Evolutionary conservation across 2,329 filamentous ascomycete species (phyloP).

Genomic region (Orbilia blumenaviensis): DNA sequence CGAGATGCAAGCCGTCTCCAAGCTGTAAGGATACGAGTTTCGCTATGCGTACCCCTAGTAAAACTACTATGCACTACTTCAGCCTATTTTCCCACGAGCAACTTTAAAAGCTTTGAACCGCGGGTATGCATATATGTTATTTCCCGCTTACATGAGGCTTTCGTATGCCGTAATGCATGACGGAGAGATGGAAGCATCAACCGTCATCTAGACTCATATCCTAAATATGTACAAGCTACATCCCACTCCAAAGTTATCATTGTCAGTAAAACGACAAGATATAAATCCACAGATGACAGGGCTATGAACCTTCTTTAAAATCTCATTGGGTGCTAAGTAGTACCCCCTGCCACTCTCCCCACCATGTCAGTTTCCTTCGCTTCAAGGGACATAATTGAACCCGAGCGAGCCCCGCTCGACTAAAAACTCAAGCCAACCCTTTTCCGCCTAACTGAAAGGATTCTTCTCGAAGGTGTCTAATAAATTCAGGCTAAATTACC

Average conservation of each 20-base stretch:
- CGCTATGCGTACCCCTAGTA: background rate
- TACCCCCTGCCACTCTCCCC: background rate
- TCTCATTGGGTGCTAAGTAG: slow-evolving; percentile 9
- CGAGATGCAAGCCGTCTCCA: background rate
- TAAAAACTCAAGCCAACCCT: background rate
- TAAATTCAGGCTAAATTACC: slow-evolving; percentile 20
- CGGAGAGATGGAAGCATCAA: background rate
- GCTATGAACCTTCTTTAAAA: background rate
- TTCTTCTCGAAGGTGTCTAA: slow-evolving; percentile 4
- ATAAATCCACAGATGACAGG: slow-evolving; percentile 2
- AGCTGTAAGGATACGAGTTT: background rate
- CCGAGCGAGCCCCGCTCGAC: slow-evolving; percentile 17
- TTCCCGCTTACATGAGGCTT: background rate
- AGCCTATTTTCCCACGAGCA: slow-evolving; percentile 13
- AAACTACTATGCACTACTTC: background rate
- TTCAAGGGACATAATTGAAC: slow-evolving; percentile 9
- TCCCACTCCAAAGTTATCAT: background rate
- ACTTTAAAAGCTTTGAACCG: slow-evolving; percentile 15
- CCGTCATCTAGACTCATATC: background rate
- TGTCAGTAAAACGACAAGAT: background rate
- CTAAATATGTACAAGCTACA: background rate
- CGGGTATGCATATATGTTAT: slow-evolving; percentile 13
- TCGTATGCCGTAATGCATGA: background rate
- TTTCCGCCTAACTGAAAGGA: background rate
- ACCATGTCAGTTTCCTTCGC: slow-evolving; percentile 11